Base-by-base conservation (phyloP, 306 rosid genomes). In the Castanea mollissima region DNA sequence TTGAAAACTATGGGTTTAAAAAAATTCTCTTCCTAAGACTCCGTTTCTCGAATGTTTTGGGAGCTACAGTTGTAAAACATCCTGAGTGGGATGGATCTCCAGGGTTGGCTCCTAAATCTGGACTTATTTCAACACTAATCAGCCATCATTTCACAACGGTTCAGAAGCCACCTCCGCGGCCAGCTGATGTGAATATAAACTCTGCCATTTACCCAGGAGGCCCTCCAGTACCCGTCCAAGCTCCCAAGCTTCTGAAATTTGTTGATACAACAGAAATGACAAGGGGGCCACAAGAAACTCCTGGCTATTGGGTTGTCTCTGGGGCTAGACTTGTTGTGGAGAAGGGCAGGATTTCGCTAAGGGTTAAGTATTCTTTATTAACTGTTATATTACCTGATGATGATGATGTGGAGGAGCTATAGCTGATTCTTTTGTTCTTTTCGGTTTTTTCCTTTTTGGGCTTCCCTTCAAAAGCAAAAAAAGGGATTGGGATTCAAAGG, bases 61-160 rank as follows among this genome's bases (percentile, higher is more conserved):
- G 99, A 63, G 97, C 91, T 27, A 63, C 82, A 44, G 76, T 9
- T 38, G 94, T 92, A 56, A 94, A 85, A 91, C 91, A 80, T 83
- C 88, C 97, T 0, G 97, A 91, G 83, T 94, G 99, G 99, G 97
- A 87, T 78, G 97, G 99, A 27, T 92, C 99, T 38, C 99, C 97
- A 1, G 97, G 94, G 35, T 63, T 90, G 74, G 95, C 91, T 18
- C 88, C 90, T 74, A 94, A 92, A 88, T 94, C 99, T 19, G 99
- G 99, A 80, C 91, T 92, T 32, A 92, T 94, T 80, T 92, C 97
- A 71, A 94, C 99, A 73, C 93, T 94, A 72, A 92, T 94, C 65
- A 94, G 97, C 80, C 97, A 94, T 83, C 99, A 92, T 85, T 94
- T 94, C 76, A 91, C 99, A 1, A 71, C 92, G 46, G 90, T 87